A percentile compares a stretch with the other conserved stretches of the same genome.
Conservation (phyloP, 179 eudicot species). For the Nepenthes alata region DNA sequence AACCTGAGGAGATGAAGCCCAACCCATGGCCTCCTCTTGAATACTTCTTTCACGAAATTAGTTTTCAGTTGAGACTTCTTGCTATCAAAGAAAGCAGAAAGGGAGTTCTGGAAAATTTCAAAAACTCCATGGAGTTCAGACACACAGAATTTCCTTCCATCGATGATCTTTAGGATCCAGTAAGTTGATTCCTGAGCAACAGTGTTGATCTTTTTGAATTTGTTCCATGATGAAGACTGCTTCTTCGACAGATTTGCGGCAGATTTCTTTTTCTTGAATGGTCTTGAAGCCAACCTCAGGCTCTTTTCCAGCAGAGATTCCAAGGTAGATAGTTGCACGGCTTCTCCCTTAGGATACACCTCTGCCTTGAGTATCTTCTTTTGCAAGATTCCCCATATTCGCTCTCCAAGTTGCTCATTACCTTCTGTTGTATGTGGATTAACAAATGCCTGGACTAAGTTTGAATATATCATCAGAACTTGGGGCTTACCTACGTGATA, state of each 20-base stretch:
- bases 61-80: constrained; percentile 67
- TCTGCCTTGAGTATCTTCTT: constrained; percentile 81
- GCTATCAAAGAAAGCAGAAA: constrained; percentile 54
- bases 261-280: constrained; percentile 62
- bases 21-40: constrained; percentile 74
- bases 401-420: constrained; percentile 85
- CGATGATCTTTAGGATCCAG: constrained; percentile 77
- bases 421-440: constrained; percentile 81
- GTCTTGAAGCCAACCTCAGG: constrained; percentile 62
- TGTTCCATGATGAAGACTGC: constrained; percentile 43
- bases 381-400: constrained; percentile 76
- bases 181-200: constrained; percentile 66
- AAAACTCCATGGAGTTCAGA: constrained; percentile 40
- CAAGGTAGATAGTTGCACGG: constrained; percentile 41
- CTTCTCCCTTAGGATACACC: constrained; percentile 63
- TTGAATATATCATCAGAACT: constrained; percentile 62
- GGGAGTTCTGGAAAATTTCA: constrained; percentile 38
- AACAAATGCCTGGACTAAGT: constrained; percentile 67
- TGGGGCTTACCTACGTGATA: constrained; percentile 37
- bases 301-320: constrained; percentile 65
- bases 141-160: constrained; percentile 43
- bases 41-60: constrained; percentile 62
- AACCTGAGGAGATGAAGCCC: constrained; percentile 60
- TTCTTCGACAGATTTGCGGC: constrained; percentile 38
- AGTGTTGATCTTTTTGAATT: constrained; percentile 55